Percentiles rank a stretch among this genome's conserved stretches.
These are phyloP conservation scores for Straminergon stramineum DNA, from an alignment of 225 moss, liverwort and hornwort genomes.

Conservation along the genomic window DNA sequence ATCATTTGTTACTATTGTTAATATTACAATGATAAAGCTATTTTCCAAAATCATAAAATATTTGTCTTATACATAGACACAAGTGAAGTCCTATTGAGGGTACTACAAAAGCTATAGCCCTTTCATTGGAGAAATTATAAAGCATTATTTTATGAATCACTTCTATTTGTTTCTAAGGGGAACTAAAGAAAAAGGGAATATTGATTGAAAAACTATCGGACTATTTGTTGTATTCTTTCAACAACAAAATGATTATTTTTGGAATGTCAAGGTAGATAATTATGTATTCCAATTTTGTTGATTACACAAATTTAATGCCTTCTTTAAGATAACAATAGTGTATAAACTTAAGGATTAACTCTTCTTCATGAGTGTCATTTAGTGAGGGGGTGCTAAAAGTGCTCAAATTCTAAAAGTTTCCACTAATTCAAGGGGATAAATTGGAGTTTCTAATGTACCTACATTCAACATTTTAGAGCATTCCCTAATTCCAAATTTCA, in stretches of 20 bases:
- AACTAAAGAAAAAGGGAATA: background rate
- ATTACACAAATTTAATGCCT: background rate
- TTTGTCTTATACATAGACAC: background rate
- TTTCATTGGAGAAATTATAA: background rate
- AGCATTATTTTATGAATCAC: background rate
- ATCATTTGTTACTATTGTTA: background rate
- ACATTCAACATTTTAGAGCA: background rate
- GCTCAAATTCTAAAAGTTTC: background rate
- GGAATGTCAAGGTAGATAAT: too few relatives aligned
- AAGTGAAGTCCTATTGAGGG: background rate
- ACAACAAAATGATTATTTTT: background rate
- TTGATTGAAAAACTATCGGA: background rate
- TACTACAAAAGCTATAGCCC: background rate
- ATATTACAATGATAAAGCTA: background rate
- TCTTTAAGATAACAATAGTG: background rate
- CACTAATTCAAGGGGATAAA: background rate
- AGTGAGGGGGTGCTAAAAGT: too few relatives aligned
- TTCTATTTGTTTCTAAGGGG: rapidly evolving
- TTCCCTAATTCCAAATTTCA: background rate
- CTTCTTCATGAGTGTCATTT: too few relatives aligned
- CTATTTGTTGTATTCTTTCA: rapidly evolving
- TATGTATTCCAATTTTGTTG: background rate
- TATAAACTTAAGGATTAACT: background rate
- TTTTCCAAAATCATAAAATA: background rate
- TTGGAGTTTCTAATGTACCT: rapidly evolving